Percentiles rank a stretch among this genome's conserved stretches.
These are phyloP conservation scores for Corinectria fuckeliana DNA, from an alignment of 2,329 filamentous ascomycete species.

Conservation along the genomic window DNA sequence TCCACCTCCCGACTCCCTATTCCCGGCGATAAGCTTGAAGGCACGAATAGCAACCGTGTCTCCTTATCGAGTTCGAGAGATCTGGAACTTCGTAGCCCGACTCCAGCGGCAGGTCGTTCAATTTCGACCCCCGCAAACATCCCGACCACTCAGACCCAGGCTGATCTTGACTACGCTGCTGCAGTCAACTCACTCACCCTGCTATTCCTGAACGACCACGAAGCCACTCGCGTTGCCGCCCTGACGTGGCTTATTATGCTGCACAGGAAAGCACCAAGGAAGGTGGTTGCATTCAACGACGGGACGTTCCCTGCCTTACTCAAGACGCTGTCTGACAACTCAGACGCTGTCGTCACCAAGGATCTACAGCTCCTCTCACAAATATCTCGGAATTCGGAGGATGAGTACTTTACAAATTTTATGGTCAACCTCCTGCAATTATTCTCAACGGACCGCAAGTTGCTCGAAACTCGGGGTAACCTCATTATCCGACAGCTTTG, in stretches of 20 bases:
- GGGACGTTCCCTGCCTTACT: conserved; percentile 95
- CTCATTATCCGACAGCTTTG: conserved; percentile 96
- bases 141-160: conserved; percentile 53
- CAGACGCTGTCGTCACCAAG: conserved; percentile 93
- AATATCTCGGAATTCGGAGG: conserved; percentile 94
- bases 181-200: conserved; percentile 92
- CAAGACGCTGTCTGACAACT: conserved; percentile 94
- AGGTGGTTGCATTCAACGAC: conserved; percentile 94
- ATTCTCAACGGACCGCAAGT: conserved; percentile 90
- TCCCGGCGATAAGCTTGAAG: conserved; percentile 53
- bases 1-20: conserved; percentile 52
- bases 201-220: conserved; percentile 94
- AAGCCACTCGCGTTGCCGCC: conserved; percentile 91
- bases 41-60: conserved; percentile 55
- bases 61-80: conserved; percentile 62
- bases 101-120: conserved; percentile 56
- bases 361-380: conserved; percentile 93
- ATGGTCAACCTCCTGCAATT: conserved; percentile 97
- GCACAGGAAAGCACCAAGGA: conserved; percentile 90
- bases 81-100: conserved; percentile 58
- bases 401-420: conserved; percentile 96
- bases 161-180: conserved; percentile 92
- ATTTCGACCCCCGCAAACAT: conserved; percentile 54
- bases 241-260: conserved; percentile 98
- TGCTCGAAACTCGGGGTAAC: conserved; percentile 92